These are phyloP conservation scores for Pelargonium nanum DNA, from an alignment of 345 rosid species.

Conservation along the genomic window DNA sequence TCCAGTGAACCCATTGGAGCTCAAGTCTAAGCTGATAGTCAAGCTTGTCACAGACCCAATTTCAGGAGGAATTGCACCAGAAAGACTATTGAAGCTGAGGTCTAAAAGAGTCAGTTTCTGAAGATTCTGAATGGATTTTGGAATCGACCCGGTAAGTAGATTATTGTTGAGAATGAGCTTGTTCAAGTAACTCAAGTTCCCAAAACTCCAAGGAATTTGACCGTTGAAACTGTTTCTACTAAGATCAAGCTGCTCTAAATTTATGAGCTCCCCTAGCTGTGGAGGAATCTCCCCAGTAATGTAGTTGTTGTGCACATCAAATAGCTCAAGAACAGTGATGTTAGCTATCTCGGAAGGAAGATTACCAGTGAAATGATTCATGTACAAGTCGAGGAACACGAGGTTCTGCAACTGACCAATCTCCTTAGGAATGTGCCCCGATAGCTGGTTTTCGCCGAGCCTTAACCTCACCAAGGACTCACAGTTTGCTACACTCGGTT, in stretches of 20 bases:
- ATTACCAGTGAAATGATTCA: conserved; percentile 74
- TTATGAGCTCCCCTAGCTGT: conserved; percentile 80
- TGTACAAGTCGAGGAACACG: conserved; percentile 82
- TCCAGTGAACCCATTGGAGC: conserved; percentile 61
- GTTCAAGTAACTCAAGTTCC: conserved; percentile 81
- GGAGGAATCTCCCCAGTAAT: conserved; percentile 65
- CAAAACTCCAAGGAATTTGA: conserved; percentile 63
- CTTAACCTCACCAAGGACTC: conserved; percentile 78
- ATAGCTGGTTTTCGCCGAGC: conserved; percentile 87
- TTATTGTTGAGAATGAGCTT: conserved; percentile 92
- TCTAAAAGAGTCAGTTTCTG: conserved; percentile 82
- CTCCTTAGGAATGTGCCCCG: conserved; percentile 75
- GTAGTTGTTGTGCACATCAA: conserved; percentile 85
- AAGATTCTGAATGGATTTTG: conserved; percentile 44
- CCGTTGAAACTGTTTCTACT: conserved; percentile 82
- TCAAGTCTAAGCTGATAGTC: conserved; percentile 69
- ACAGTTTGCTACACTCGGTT: conserved; percentile 54
- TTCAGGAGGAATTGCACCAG: conserved; percentile 62
- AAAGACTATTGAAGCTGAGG: conserved; percentile 67
- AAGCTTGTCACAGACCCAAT: conserved; percentile 71
- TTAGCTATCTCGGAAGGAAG: conserved; percentile 71
- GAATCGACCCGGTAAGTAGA: conserved; percentile 62
- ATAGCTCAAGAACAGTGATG: conserved; percentile 68
- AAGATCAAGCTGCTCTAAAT: conserved; percentile 91
- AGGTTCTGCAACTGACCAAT: conserved; percentile 81